phyloP scores from a whole-genome alignment of 345 rosid genomes.

The Melaleuca quinquenervia region DNA sequence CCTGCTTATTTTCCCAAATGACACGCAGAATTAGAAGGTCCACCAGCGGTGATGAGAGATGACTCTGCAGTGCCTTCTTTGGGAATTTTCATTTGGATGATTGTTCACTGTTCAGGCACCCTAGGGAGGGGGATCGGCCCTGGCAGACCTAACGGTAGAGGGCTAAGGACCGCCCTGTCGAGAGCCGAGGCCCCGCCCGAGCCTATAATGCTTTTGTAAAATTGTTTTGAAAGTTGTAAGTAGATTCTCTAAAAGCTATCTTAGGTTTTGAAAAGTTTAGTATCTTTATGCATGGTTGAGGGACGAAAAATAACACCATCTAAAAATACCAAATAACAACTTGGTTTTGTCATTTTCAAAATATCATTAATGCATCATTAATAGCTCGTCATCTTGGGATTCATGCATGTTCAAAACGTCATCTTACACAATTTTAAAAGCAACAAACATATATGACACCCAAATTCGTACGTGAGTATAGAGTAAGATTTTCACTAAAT shows the following conservation, averaged over 20 bases:
- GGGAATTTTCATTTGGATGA: neutral
- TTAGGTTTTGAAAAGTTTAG: neutral
- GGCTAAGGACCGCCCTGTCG: neutral
- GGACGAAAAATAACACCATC: neutral
- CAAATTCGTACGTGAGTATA: neutral
- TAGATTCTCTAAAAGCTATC: neutral
- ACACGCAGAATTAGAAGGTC: neutral
- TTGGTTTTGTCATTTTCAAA: neutral
- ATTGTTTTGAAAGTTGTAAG: neutral
- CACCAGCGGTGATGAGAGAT: neutral
- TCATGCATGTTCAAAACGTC: neutral
- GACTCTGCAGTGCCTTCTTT: neutral
- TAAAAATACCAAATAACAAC: neutral
- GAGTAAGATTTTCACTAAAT: neutral
- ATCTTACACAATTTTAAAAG: neutral
- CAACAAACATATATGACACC: neutral
- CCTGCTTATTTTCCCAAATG: neutral
- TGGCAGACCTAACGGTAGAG: neutral
- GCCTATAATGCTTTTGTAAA: neutral
- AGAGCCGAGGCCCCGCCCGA: neutral
- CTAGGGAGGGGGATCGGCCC: neutral
- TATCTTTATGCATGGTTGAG: neutral
- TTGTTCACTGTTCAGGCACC: neutral
- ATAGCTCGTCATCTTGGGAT: neutral
- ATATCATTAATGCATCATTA: neutral